These are phyloP conservation scores for Xylariaceae sp. DNA, from an alignment of 2,329 filamentous ascomycete genomes.

Conservation along the genomic window DNA sequence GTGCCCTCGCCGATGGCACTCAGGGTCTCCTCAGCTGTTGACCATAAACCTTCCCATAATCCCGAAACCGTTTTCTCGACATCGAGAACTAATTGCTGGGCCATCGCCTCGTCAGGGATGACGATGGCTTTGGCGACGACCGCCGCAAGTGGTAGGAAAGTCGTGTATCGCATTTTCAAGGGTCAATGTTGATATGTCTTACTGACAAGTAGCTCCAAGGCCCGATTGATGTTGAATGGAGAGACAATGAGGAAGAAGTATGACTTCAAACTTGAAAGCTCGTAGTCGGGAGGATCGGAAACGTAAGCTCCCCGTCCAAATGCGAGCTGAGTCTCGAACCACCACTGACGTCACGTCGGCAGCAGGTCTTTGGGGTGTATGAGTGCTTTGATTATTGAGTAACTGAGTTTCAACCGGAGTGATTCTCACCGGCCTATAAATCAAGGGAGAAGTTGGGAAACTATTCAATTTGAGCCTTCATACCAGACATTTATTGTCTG, in stretches of 20 bases:
- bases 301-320: background rate
- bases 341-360: background rate
- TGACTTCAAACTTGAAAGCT: too few species aligned
- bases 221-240: background rate
- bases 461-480: background rate
- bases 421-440: too few species aligned
- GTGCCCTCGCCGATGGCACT: conserved; percentile 22
- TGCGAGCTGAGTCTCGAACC: background rate
- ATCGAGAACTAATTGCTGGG: conserved; percentile 36
- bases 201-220: background rate
- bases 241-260: background rate
- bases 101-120: conserved; percentile 40
- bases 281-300: background rate
- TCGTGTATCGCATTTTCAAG: conserved; percentile 27
- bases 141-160: conserved; percentile 21
- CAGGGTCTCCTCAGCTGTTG: conserved; percentile 21
- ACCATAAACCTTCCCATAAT: conserved; percentile 20
- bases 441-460: background rate
- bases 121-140: conserved; percentile 22
- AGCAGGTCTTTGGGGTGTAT: background rate
- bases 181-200: background rate
- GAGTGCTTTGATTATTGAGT: background rate
- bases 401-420: too few species aligned
- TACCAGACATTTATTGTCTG: background rate
- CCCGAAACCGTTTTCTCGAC: conserved; percentile 15